Evolutionary conservation across 164 flowering plant species (phyloP).

Genomic region (Umbellularia californica): DNA sequence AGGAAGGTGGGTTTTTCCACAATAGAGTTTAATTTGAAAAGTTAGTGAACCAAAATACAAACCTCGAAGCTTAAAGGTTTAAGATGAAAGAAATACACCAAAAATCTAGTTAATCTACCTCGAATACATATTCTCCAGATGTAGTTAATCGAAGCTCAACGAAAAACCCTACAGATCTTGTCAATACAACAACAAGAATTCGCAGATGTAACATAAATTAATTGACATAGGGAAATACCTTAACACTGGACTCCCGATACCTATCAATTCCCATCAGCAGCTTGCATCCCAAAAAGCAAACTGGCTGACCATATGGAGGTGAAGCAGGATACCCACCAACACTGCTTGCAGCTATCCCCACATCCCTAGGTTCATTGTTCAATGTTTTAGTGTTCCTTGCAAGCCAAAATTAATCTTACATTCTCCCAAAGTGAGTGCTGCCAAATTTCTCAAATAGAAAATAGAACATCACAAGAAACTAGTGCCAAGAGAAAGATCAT

Average conservation of each 20-base stretch:
- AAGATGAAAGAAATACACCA: too few relatives aligned
- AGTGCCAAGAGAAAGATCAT: constrained; percentile 68
- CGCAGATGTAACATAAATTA: too few relatives aligned
- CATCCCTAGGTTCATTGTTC: not conserved
- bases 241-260: too few relatives aligned
- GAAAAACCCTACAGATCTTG: not conserved
- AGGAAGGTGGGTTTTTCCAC: too few relatives aligned
- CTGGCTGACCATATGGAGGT: not conserved
- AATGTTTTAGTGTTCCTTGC: not conserved
- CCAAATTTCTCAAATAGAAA: not conserved
- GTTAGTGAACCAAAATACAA: too few relatives aligned
- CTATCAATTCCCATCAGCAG: not conserved
- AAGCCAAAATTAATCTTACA: not conserved
- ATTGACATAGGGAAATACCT: too few relatives aligned
- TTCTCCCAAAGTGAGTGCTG: not conserved
- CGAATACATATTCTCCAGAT: not conserved
- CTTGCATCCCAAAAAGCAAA: not conserved
- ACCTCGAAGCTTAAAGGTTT: too few relatives aligned
- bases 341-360: not conserved
- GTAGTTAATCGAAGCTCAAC: not conserved
- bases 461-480: constrained; percentile 59
- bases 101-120: too few relatives aligned
- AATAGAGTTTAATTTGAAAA: too few relatives aligned
- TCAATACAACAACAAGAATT: too few relatives aligned
- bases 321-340: not conserved